These are phyloP conservation scores for Colletotrichum sp. DNA, from an alignment of 2,329 filamentous ascomycete species.

Conservation along the genomic window DNA sequence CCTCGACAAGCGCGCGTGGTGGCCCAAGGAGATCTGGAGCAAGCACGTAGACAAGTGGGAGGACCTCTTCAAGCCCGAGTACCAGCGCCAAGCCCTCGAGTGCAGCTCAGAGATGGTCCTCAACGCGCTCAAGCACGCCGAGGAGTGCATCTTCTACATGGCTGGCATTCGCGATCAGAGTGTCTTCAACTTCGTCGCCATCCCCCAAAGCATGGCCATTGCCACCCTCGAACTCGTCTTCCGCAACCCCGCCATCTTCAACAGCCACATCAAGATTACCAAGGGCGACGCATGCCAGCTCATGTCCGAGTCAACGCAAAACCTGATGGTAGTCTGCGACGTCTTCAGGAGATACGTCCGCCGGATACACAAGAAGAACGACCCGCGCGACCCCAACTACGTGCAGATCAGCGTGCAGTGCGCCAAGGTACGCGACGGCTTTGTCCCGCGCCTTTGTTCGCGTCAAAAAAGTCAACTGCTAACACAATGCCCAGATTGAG, in stretches of 20 bases:
- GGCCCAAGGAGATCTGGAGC: constrained; percentile 95
- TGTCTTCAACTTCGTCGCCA: constrained; percentile 98
- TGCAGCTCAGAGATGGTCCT: constrained; percentile 95
- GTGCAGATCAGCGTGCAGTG: constrained; percentile 90
- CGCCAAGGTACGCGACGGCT: constrained; percentile 66
- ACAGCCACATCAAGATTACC: constrained; percentile 92
- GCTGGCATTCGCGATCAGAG: constrained; percentile 94
- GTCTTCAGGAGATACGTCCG: constrained; percentile 80
- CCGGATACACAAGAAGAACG: constrained; percentile 91
- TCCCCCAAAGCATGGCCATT: constrained; percentile 97
- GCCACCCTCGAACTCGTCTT: constrained; percentile 92
- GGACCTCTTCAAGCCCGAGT: constrained; percentile 84
- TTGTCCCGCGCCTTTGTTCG: not conserved
- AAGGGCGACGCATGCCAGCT: constrained; percentile 91
- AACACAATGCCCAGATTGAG: constrained; percentile 69
- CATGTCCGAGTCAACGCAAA: constrained; percentile 93
- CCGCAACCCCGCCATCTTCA: constrained; percentile 85
- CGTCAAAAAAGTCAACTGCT: constrained; percentile 15
- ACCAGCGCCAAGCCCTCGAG: constrained; percentile 78
- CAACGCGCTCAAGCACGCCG: constrained; percentile 82
- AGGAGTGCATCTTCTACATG: constrained; percentile 98
- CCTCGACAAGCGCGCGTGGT: constrained; percentile 88
- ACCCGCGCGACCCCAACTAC: constrained; percentile 90
- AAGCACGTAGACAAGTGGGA: constrained; percentile 91
- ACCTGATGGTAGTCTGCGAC: constrained; percentile 79